Conservation (phyloP, 768 basidiomycete genomes). For the Cystobasidium onofrii region DNA sequence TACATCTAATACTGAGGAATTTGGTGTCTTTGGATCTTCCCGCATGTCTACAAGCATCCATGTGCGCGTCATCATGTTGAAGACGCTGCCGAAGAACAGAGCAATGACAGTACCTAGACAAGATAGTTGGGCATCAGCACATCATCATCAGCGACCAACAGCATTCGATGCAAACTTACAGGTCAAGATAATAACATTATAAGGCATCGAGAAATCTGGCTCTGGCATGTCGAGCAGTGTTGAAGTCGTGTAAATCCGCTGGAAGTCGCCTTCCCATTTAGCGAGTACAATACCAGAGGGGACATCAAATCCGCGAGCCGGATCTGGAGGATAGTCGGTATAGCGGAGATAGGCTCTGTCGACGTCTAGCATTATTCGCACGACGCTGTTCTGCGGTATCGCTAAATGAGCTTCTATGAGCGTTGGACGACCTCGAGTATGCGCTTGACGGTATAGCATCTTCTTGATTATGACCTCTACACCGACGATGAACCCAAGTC, state of each 20-base stretch:
- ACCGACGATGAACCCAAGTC: too few species aligned
- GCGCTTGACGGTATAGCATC: constrained; percentile 60
- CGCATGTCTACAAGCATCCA: constrained; percentile 53
- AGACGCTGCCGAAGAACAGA: constrained; percentile 83
- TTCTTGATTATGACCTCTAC: constrained; percentile 58
- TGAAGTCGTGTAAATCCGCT: constrained; percentile 65
- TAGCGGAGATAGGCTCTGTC: constrained; percentile 80
- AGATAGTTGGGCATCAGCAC: neutral
- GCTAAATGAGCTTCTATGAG: constrained; percentile 63
- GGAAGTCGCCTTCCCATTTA: constrained; percentile 45
- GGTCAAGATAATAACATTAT: constrained; percentile 96
- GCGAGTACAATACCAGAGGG: constrained; percentile 65
- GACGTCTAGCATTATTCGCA: constrained; percentile 64
- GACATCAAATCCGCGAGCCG: constrained; percentile 88
- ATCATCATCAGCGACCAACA: too few species aligned
- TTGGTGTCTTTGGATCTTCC: neutral
- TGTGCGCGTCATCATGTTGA: constrained; percentile 73
- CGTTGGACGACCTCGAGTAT: constrained; percentile 65
- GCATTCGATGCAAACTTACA: constrained; percentile 40
- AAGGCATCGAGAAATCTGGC: constrained; percentile 98
- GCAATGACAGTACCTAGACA: constrained; percentile 67
- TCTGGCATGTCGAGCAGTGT: constrained; percentile 90
- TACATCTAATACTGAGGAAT: constrained; percentile 4
- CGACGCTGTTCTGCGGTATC: constrained; percentile 61
- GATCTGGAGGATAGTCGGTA: constrained; percentile 92